Conservation (phyloP, 768 basidiomycete genomes). For the Phlegmacium glaucopus region DNA sequence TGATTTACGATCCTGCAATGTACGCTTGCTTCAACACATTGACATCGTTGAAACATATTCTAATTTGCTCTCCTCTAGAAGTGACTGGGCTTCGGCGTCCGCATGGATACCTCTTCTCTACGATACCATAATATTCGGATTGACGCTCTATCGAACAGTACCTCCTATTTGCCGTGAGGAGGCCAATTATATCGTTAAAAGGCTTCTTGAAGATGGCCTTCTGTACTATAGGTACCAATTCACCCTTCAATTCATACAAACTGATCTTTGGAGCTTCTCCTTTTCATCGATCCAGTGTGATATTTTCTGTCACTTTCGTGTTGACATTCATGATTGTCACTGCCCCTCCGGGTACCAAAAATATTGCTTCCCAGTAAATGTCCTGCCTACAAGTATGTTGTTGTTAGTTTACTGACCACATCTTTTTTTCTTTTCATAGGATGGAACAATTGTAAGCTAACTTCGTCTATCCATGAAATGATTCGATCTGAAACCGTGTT, state of each 20-base stretch:
- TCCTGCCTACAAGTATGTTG: background rate
- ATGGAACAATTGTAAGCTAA: constrained; percentile 35
- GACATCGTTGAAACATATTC: constrained; percentile 9
- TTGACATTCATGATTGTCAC: constrained; percentile 44
- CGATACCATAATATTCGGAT: constrained; percentile 38
- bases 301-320: constrained; percentile 40
- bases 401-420: background rate
- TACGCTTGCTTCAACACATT: constrained; percentile 12
- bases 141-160: constrained; percentile 36
- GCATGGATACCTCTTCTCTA: constrained; percentile 50
- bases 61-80: constrained; percentile 19
- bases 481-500: background rate
- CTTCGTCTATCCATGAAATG: background rate
- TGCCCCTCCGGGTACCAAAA: constrained; percentile 42
- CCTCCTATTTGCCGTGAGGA: constrained; percentile 31
- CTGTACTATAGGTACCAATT: constrained; percentile 39
- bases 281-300: constrained; percentile 27
- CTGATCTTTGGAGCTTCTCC: background rate
- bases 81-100: constrained; percentile 39
- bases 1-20: constrained; percentile 41
- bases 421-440: constrained; percentile 19
- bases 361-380: constrained; percentile 45
- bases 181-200: constrained; percentile 35
- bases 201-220: constrained; percentile 43
- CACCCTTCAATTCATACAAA: background rate